Base-by-base conservation (phyloP, 2,329 filamentous ascomycete species). In the Hymenoscyphus salicellus region DNA sequence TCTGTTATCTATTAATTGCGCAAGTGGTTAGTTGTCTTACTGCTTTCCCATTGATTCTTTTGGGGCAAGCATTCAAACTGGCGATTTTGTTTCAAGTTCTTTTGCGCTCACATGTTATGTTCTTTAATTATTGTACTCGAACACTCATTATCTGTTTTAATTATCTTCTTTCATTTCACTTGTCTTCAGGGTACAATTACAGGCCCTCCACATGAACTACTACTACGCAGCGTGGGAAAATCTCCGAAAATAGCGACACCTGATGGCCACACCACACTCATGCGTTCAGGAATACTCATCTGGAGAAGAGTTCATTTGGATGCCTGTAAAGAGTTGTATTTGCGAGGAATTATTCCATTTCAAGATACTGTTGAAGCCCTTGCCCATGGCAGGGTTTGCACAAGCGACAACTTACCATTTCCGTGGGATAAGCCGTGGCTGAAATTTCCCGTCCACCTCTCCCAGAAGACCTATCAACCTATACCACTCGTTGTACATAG, bases 351-450 rank as follows among this genome's bases (percentile, higher is more conserved):
- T 5, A 14, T 26, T 52, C 46, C 11, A 16, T 11, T 16, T 38
- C n/a, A 55, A 33, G 32, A 57, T 32, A 28, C 23, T 57, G 55
- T 16, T 57, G 55, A 23, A 23, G 55, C 55, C 26, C 26, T 28
- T 17, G 55, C 55, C 55, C 30, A 57, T 26, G 11, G 46, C 46
- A 52, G 46, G 46, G 46, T 52, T 52, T 23, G 46, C 46, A 52
- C 46, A 52, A 20, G n/a, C 38, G 57, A 28, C 20, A 20, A 43
- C 58, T 28, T 17, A 38, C 26, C 41, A 36, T 32, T 36, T 57
- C 58, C 41, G 41, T 49, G 38, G 41, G 57, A 59, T 41, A 59
- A 46, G 57, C 36, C 41, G 10, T 23, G 58, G 58, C 23, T 60
- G 58, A 52, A 30, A 30, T 60, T 36, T 28, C 58, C 58, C 58